Percentiles rank a stretch among this genome's conserved stretches.
Conservation (phyloP, 2,329 filamentous ascomycete species). For the Alternaria burnsii region DNA sequence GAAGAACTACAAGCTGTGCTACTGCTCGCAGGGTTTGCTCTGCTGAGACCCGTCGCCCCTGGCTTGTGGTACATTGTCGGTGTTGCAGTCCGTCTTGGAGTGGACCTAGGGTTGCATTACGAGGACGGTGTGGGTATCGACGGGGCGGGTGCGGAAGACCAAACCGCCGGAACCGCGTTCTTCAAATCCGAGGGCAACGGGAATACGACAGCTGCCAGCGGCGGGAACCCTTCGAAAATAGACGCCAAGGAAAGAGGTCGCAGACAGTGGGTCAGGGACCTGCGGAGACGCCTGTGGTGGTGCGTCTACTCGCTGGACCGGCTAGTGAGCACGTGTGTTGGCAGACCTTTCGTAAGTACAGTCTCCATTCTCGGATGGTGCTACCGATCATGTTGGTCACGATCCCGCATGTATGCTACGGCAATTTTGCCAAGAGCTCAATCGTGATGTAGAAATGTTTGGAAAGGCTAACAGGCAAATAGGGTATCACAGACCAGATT, state of each 20-base stretch:
- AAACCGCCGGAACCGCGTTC: slow-evolving; percentile 29
- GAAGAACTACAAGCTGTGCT: slow-evolving; percentile 95
- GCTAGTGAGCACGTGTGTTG: slow-evolving; percentile 93
- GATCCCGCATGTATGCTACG: neutral
- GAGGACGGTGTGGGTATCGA: slow-evolving; percentile 81
- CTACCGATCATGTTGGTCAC: slow-evolving; percentile 1
- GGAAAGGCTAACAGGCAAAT: slow-evolving; percentile 16
- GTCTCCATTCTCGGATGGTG: neutral
- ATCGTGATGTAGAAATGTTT: neutral
- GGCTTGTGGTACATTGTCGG: slow-evolving; percentile 98
- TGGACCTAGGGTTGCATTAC: slow-evolving; percentile 91
- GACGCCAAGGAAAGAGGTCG: slow-evolving; percentile 69
- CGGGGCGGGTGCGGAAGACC: slow-evolving; percentile 50
- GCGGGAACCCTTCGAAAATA: slow-evolving; percentile 46
- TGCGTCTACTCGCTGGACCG: slow-evolving; percentile 94
- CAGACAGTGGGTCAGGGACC: slow-evolving; percentile 84
- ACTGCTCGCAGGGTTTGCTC: slow-evolving; percentile 86
- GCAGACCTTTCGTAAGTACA: slow-evolving; percentile 75
- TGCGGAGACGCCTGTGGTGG: slow-evolving; percentile 92
- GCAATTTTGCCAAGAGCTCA: neutral
- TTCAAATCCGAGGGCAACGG: slow-evolving; percentile 48
- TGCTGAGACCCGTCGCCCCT: slow-evolving; percentile 88
- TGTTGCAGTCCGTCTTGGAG: slow-evolving; percentile 86
- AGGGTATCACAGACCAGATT: slow-evolving; percentile 87
- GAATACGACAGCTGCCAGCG: slow-evolving; percentile 25